Percentiles rank a stretch among this genome's conserved stretches.
Evolutionary conservation across 2,329 filamentous ascomycete genomes (phyloP).

Genomic region (Penicillium concentricum): DNA sequence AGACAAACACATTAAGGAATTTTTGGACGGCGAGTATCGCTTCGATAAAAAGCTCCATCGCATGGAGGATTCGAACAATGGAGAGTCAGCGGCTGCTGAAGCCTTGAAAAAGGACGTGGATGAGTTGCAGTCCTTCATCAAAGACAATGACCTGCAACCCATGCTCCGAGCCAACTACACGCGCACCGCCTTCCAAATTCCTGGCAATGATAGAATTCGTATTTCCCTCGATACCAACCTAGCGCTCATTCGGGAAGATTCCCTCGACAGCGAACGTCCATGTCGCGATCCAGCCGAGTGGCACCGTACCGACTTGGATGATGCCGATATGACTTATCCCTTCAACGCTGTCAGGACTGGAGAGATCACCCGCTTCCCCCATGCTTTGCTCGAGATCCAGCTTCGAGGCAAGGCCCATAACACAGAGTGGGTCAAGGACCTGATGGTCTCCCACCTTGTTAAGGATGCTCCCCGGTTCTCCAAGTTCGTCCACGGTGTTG

Average conservation of each 20-base stretch:
- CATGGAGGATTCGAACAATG: constrained; percentile 73
- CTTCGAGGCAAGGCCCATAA: constrained; percentile 63
- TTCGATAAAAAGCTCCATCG: constrained; percentile 90
- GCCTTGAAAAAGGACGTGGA: constrained; percentile 69
- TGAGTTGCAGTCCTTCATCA: constrained; percentile 77
- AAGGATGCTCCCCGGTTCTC: constrained; percentile 88
- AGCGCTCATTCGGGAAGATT: constrained; percentile 74
- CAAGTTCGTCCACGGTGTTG: constrained; percentile 94
- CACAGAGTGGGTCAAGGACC: constrained; percentile 82
- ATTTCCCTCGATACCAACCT: constrained; percentile 92
- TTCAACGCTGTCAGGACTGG: constrained; percentile 85
- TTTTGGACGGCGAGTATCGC: constrained; percentile 81
- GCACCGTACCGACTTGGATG: constrained; percentile 90
- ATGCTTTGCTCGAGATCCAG: constrained; percentile 90
- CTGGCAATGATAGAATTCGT: constrained; percentile 82
- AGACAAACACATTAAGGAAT: constrained; percentile 86
- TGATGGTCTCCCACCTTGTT: constrained; percentile 90
- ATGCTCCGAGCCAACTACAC: constrained; percentile 89
- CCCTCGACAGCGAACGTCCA: constrained; percentile 77
- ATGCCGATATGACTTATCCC: constrained; percentile 76
- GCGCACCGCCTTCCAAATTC: constrained; percentile 94
- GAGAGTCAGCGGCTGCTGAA: constrained; percentile 64
- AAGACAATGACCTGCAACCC: constrained; percentile 74
- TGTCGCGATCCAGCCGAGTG: constrained; percentile 85
- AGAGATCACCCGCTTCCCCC: constrained; percentile 87